These are phyloP conservation scores for Puccinellia tenuiflora DNA, from an alignment of 176 grass and related monocot genomes.

Conservation along the genomic window DNA sequence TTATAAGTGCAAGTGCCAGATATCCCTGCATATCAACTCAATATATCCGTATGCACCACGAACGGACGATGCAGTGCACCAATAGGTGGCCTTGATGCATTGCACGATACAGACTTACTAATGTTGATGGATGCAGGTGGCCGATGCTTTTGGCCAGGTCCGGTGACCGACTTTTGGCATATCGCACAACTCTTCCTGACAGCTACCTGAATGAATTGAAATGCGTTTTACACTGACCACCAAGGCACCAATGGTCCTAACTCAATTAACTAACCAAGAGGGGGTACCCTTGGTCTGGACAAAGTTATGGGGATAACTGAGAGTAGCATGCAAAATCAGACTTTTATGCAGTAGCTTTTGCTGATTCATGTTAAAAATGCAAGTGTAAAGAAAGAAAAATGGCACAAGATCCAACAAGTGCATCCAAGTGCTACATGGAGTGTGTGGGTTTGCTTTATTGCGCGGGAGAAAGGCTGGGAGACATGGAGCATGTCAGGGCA, in stretches of 20 bases:
- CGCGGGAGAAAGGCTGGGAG: slow-evolving; percentile 37
- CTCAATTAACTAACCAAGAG: background rate
- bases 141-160: background rate
- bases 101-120: too few species aligned
- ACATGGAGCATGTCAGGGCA: slow-evolving; percentile 50
- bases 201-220: background rate
- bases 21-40: background rate
- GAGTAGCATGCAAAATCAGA: slow-evolving; percentile 28
- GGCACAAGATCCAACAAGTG: slow-evolving; percentile 56
- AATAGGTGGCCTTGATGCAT: too few species aligned
- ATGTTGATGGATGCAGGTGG: background rate
- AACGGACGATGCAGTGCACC: too few species aligned
- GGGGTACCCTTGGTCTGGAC: background rate
- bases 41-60: too few species aligned
- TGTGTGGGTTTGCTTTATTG: slow-evolving; percentile 44
- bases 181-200: background rate
- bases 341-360: slow-evolving; percentile 36
- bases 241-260: background rate
- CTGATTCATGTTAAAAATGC: slow-evolving; percentile 3
- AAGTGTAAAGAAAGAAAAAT: background rate
- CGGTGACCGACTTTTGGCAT: background rate
- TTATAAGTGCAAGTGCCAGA: background rate
- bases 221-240: background rate
- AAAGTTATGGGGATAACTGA: slow-evolving; percentile 20
- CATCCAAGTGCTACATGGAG: slow-evolving; percentile 39